phyloP scores from a whole-genome alignment of 345 rosid species.

The Laguncularia racemosa region DNA sequence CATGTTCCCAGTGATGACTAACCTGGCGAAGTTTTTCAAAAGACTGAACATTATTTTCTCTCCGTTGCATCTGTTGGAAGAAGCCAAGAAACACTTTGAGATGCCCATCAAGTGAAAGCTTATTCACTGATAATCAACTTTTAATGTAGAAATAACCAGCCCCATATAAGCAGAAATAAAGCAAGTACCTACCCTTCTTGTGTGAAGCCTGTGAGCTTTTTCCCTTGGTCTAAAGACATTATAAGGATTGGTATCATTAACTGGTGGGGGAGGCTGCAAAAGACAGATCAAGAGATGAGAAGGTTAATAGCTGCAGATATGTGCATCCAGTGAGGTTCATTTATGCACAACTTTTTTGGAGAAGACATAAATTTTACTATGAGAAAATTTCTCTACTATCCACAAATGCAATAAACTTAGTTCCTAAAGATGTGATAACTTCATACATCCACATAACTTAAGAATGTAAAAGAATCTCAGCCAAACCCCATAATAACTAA shows the following conservation, averaged over 20 bases:
- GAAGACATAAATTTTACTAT: too few relatives aligned
- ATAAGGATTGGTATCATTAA: conserved; percentile 91
- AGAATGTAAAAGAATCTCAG: too few relatives aligned
- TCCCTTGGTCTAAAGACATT: conserved; percentile 98
- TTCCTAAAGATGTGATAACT: too few relatives aligned
- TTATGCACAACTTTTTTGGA: too few relatives aligned
- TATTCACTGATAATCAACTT: too few relatives aligned
- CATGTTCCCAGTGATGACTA: conserved; percentile 1
- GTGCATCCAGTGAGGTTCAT: background rate
- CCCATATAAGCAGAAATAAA: background rate
- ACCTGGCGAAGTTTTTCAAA: conserved; percentile 99
- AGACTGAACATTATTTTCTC: conserved; percentile 98
- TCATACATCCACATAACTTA: too few relatives aligned
- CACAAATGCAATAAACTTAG: too few relatives aligned
- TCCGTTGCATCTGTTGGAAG: conserved; percentile 81
- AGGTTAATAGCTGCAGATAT: background rate
- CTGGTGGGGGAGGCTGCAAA: conserved; percentile 94
- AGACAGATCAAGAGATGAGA: background rate
- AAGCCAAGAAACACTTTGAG: background rate
- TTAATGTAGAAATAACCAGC: too few relatives aligned
- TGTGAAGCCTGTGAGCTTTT: conserved; percentile 93
- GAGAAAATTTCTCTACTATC: too few relatives aligned
- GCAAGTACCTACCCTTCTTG: conserved; percentile 64
- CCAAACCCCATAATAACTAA: too few relatives aligned
- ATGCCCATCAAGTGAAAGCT: too few relatives aligned